These are phyloP conservation scores for Rhizodiscina lignyota DNA, from an alignment of 495 filamentous ascomycete genomes.

Conservation along the genomic window DNA sequence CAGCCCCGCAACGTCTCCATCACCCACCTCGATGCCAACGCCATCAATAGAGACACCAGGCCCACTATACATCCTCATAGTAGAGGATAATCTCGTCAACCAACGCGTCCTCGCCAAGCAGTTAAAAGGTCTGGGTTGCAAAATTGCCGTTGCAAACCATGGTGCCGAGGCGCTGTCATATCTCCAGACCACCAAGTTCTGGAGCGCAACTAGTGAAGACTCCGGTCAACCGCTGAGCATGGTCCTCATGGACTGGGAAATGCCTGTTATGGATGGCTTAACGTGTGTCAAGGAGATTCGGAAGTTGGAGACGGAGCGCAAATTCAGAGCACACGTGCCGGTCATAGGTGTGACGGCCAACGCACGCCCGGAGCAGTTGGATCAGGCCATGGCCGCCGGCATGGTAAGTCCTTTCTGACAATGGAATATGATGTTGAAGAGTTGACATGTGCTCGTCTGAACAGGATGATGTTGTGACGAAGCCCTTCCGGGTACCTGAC, in stretches of 20 bases:
- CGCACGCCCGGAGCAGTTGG: constrained; percentile 14
- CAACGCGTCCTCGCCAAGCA: constrained; percentile 17
- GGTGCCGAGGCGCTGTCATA: constrained; percentile 17
- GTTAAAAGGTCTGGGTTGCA: constrained; percentile 11
- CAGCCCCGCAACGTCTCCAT: too few relatives aligned
- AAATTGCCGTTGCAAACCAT: constrained; percentile 17
- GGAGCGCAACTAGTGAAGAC: constrained; percentile 1
- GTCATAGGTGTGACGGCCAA: constrained; percentile 20
- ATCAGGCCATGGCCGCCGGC: constrained; percentile 14
- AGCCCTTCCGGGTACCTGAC: not conserved
- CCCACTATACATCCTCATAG: constrained; percentile 14
- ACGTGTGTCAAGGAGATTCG: constrained; percentile 12
- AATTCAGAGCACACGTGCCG: constrained; percentile 7
- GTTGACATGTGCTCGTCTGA: too few relatives aligned
- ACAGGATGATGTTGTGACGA: not conserved
- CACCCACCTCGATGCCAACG: too few relatives aligned
- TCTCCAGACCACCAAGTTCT: constrained; percentile 7
- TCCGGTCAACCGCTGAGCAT: constrained; percentile 5
- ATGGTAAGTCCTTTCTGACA: too few relatives aligned
- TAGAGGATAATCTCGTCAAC: constrained; percentile 22
- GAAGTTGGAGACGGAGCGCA: constrained; percentile 8
- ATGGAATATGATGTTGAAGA: too few relatives aligned
- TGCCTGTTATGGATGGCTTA: constrained; percentile 21
- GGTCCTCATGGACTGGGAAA: constrained; percentile 22
- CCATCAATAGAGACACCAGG: too few relatives aligned